Percentiles rank a stretch among this genome's conserved stretches.
Evolutionary conservation across 2,329 filamentous ascomycete species (phyloP).

Genomic region (Exserohilum turcica): DNA sequence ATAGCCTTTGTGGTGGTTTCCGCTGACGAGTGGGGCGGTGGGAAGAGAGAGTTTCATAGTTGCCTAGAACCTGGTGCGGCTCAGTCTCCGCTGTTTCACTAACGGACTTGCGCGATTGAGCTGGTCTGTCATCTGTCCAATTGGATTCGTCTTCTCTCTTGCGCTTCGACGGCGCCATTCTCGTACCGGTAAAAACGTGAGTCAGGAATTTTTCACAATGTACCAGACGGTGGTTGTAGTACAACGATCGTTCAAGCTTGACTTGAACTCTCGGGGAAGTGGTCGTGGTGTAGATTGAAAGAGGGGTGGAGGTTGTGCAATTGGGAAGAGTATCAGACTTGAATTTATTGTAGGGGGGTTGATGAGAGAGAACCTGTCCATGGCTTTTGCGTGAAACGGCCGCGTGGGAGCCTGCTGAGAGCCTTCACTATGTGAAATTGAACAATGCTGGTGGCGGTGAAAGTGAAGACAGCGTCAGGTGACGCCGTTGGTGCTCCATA

Average conservation of each 20-base stretch:
- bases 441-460: constrained; percentile 5
- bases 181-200: not conserved
- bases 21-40: constrained; percentile 4
- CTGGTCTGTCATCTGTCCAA: not conserved
- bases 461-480: constrained; percentile 5
- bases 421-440: not conserved
- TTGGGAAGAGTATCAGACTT: not conserved
- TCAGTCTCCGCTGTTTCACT: not conserved
- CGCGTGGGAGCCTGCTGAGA: not conserved
- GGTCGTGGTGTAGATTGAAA: too few species aligned
- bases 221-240: not conserved
- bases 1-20: not conserved
- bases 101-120: not conserved
- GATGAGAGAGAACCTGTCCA: not conserved
- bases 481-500: not conserved
- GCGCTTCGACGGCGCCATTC: not conserved
- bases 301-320: not conserved
- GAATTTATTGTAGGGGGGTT: not conserved
- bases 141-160: not conserved
- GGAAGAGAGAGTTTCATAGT: constrained; percentile 13
- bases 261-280: not conserved
- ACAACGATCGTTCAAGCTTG: not conserved
- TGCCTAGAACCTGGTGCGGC: not conserved
- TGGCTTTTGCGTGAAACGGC: too few species aligned
- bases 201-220: not conserved